Evolutionary conservation across 75 land plant genomes (phyloP).

Genomic region (Adiantum capillusveneris): DNA sequence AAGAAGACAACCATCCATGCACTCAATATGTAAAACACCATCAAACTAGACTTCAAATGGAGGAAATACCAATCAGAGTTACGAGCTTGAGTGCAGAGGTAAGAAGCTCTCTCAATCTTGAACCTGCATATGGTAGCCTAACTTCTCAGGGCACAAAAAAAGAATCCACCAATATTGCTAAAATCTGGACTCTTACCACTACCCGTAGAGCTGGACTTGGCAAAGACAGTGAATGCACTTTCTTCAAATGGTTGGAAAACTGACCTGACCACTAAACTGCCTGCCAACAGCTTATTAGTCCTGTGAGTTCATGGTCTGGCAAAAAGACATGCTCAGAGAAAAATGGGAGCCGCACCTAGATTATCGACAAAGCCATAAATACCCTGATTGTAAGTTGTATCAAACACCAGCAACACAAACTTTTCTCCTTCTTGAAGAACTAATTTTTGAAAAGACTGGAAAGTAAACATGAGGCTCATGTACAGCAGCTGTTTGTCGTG

Average conservation of each 20-base stretch:
- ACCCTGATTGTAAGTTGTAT: constrained; percentile 93
- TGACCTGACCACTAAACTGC: constrained; percentile 89
- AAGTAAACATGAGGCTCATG: constrained; percentile 57
- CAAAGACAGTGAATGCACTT: constrained; percentile 86
- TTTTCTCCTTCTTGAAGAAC: constrained; percentile 98
- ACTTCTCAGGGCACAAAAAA: no score
- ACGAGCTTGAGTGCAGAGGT: constrained; percentile 70
- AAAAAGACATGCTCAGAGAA: no score
- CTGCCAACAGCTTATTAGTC: constrained; percentile 31
- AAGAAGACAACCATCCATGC: background rate
- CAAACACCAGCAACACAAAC: constrained; percentile 72
- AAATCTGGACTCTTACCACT: constrained; percentile 33
- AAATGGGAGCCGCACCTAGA: constrained; percentile 45
- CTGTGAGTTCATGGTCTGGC: no score
- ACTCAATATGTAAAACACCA: background rate
- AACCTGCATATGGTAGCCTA: constrained; percentile 27
- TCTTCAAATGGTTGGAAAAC: constrained; percentile 93
- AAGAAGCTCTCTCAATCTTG: constrained; percentile 5
- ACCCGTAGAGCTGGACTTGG: constrained; percentile 40
- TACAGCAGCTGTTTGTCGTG: constrained; percentile 44
- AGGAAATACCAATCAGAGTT: constrained; percentile 58
- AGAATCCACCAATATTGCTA: no score
- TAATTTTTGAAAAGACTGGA: constrained; percentile 78
- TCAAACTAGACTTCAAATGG: no score
- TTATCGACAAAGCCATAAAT: constrained; percentile 96